These are phyloP conservation scores for Cryptococcus sp. DNA, from an alignment of 1,284 basidiomycete species.

Conservation along the genomic window DNA sequence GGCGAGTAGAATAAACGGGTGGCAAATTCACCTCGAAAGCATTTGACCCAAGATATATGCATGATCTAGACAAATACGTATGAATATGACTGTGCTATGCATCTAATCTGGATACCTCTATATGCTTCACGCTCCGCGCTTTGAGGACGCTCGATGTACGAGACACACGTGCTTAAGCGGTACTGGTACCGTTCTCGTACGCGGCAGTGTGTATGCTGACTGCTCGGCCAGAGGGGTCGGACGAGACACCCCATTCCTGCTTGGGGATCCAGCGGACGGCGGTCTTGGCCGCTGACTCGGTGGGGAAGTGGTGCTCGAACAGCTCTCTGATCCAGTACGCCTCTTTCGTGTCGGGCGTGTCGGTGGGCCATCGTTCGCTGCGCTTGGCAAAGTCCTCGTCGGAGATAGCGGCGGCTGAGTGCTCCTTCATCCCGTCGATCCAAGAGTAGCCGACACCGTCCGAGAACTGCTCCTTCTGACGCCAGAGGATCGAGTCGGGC, in stretches of 20 bases:
- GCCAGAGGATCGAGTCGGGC: slow-evolving; percentile 92
- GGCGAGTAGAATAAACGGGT: too few relatives aligned
- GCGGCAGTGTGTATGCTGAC: slow-evolving; percentile 96
- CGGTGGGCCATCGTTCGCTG: slow-evolving; percentile 73
- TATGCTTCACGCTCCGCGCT: too few relatives aligned
- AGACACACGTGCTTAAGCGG: slow-evolving; percentile 2
- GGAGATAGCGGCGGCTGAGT: slow-evolving; percentile 73
- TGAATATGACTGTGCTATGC: slow-evolving; percentile 1
- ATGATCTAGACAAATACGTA: too few relatives aligned
- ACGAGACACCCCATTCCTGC: slow-evolving; percentile 92
- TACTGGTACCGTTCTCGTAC: slow-evolving; percentile 57
- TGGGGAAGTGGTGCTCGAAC: slow-evolving; percentile 87
- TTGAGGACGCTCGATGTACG: background rate
- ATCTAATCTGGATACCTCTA: slow-evolving; percentile 3
- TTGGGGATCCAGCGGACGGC: slow-evolving; percentile 92
- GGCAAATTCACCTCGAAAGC: too few relatives aligned
- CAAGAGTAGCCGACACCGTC: slow-evolving; percentile 99
- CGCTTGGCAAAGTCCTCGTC: slow-evolving; percentile 80
- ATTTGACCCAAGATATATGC: too few relatives aligned
- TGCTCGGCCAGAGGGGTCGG: slow-evolving; percentile 92
- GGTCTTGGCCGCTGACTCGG: slow-evolving; percentile 83
- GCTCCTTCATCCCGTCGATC: slow-evolving; percentile 98
- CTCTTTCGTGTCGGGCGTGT: slow-evolving; percentile 95
- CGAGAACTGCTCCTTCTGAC: slow-evolving; percentile 99
- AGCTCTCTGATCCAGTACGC: slow-evolving; percentile 93